Evolutionary conservation across 495 filamentous ascomycete genomes (phyloP).

Genomic region (Penicillium goetzii): DNA sequence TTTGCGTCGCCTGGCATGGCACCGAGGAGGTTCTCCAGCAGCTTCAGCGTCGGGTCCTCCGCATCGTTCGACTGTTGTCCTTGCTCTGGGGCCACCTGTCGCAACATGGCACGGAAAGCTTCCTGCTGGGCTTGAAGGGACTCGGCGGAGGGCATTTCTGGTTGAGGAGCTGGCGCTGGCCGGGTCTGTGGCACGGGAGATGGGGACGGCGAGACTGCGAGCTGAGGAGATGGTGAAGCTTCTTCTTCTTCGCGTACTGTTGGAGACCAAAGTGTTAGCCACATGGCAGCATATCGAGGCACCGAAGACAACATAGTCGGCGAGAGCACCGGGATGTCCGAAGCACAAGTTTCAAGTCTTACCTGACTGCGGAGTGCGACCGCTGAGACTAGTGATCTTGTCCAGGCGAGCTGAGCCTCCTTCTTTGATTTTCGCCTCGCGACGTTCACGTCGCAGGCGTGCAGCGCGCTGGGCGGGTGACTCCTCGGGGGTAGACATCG

Average conservation of each 20-base stretch:
- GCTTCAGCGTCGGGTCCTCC: slow-evolving; percentile 64
- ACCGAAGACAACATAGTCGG: neutral
- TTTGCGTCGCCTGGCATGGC: slow-evolving; percentile 41
- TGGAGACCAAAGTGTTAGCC: slow-evolving; percentile 17
- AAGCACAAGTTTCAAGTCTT: slow-evolving; percentile 18
- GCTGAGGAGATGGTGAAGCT: slow-evolving; percentile 39
- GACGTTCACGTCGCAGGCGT: slow-evolving; percentile 83
- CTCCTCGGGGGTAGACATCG: slow-evolving; percentile 51
- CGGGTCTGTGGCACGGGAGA: slow-evolving; percentile 32
- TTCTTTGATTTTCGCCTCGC: slow-evolving; percentile 86
- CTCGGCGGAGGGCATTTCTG: slow-evolving; percentile 24
- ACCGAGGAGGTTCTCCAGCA: slow-evolving; percentile 64
- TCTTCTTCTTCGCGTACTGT: slow-evolving; percentile 38
- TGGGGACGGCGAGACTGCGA: slow-evolving; percentile 35
- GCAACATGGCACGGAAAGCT: slow-evolving; percentile 50
- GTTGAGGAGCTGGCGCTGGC: slow-evolving; percentile 24
- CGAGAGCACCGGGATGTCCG: neutral
- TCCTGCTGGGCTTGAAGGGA: slow-evolving; percentile 46
- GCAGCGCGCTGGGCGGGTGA: slow-evolving; percentile 70
- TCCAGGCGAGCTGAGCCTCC: slow-evolving; percentile 79
- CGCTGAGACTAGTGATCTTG: slow-evolving; percentile 79
- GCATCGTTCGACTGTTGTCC: slow-evolving; percentile 31
- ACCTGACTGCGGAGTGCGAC: slow-evolving; percentile 58
- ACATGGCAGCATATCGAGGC: slow-evolving; percentile 4
- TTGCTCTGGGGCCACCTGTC: slow-evolving; percentile 38